Evolutionary conservation across 2,329 filamentous ascomycete species (phyloP).

Genomic region (Chrysoporthe austroafricana): DNA sequence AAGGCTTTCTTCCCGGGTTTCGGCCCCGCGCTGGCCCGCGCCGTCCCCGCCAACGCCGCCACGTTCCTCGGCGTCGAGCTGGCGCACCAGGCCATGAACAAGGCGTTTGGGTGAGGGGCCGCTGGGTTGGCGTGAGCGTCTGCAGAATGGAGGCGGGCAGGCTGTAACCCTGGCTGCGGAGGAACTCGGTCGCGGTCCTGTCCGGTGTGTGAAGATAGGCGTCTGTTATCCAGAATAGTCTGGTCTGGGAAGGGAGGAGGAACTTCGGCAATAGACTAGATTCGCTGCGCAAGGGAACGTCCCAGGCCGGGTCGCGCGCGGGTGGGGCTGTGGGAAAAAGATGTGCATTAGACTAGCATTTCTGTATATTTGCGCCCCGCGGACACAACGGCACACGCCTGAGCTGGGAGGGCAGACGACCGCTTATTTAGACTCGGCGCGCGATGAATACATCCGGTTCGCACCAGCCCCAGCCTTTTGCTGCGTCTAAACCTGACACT

Average conservation of each 20-base stretch:
- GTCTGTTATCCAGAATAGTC: neutral
- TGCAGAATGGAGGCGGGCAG: neutral
- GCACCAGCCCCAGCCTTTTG: neutral
- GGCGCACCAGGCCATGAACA: conserved; percentile 82
- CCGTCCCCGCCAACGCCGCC: conserved; percentile 93
- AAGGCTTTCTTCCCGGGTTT: conserved; percentile 98
- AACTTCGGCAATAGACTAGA: neutral
- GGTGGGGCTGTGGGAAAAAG: neutral
- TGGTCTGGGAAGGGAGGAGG: neutral
- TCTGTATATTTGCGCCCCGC: neutral
- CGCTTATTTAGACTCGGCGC: neutral
- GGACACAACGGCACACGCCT: neutral
- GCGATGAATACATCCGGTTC: neutral
- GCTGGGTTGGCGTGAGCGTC: neutral
- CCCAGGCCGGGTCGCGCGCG: neutral
- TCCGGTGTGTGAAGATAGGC: no score
- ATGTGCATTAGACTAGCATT: conserved; percentile 3
- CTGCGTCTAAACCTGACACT: neutral
- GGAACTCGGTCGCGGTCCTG: no score
- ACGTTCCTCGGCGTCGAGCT: conserved; percentile 89
- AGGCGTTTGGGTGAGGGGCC: conserved; percentile 60
- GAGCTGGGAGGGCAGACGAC: neutral
- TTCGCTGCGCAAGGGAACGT: neutral
- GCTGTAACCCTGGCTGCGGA: neutral
- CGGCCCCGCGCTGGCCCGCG: conserved; percentile 87